phyloP scores from a whole-genome alignment of 371 early-diverging fungal genomes.

The Nematocida homosporus region DNA sequence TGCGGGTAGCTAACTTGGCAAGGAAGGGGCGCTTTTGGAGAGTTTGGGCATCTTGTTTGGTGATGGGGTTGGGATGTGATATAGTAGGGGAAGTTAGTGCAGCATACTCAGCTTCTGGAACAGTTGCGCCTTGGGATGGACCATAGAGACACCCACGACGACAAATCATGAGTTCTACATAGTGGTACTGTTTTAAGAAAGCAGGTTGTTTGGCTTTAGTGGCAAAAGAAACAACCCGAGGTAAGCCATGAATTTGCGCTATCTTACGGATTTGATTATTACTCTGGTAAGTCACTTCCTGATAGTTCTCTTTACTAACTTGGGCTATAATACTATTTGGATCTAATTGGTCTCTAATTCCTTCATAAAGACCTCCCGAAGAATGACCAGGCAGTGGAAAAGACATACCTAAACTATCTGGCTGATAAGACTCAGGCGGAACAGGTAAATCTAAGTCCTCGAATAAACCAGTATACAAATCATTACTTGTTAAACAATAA shows the following conservation, averaged over 20 bases:
- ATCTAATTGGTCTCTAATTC: not conserved
- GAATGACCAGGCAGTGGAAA: constrained; percentile 25
- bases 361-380: constrained; percentile 46
- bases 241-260: constrained; percentile 35
- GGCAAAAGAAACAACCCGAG: constrained; percentile 32
- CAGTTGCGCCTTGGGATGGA: constrained; percentile 29
- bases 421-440: not conserved
- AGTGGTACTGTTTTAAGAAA: constrained; percentile 1
- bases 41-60: not conserved
- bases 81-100: not conserved
- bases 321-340: not conserved
- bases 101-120: not conserved
- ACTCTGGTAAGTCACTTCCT: not conserved
- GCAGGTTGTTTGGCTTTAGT: constrained; percentile 15
- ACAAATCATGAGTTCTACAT: constrained; percentile 49
- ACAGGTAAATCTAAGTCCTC: not conserved
- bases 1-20: not conserved
- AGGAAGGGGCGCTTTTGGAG: not conserved
- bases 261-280: constrained; percentile 4
- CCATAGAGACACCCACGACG: constrained; percentile 37
- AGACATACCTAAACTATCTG: not conserved
- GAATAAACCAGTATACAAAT: not conserved
- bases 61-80: not conserved
- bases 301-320: constrained; percentile 24
- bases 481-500: constrained; percentile 25